Conservation (phyloP, 805 yeast genomes). For the Schizosaccharomyces cryophilus region DNA sequence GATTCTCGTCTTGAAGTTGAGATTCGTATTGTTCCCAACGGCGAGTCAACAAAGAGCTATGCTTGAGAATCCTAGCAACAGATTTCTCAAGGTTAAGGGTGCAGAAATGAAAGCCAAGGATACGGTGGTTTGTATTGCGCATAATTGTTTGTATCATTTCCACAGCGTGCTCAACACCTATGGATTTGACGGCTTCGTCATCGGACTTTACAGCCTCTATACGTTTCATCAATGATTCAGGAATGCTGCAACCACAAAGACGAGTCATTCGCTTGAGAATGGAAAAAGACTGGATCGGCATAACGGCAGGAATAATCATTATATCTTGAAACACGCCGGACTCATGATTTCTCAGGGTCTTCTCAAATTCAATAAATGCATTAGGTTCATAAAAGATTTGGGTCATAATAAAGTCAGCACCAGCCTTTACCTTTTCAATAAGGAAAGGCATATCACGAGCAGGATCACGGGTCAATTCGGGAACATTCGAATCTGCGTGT, state of each 20-base stretch:
- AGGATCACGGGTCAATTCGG: slow-evolving; percentile 26
- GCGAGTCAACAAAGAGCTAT: slow-evolving; percentile 24
- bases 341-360: slow-evolving; percentile 12
- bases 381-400: slow-evolving; percentile 78
- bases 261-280: slow-evolving; percentile 74
- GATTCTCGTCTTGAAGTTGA: slow-evolving; percentile 18
- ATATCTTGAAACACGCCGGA: slow-evolving; percentile 20
- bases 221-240: slow-evolving; percentile 24
- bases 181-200: slow-evolving; percentile 52
- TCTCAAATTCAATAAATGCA: slow-evolving; percentile 45
- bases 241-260: slow-evolving; percentile 67
- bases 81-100: slow-evolving; percentile 82
- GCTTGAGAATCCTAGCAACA: slow-evolving; percentile 57
- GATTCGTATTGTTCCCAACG: not conserved
- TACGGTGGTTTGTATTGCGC: slow-evolving; percentile 26
- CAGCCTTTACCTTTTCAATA: slow-evolving; percentile 69
- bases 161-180: slow-evolving; percentile 54
- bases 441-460: slow-evolving; percentile 50
- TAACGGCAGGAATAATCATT: slow-evolving; percentile 61
- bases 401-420: slow-evolving; percentile 81
- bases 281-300: slow-evolving; percentile 72
- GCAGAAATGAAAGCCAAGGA: slow-evolving; percentile 79
- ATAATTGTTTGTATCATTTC: slow-evolving; percentile 38
- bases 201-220: slow-evolving; percentile 36
- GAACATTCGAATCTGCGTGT: slow-evolving; percentile 55